Percentiles rank a stretch among this genome's conserved stretches.
These are phyloP conservation scores for Boechera divaricarpa DNA, from an alignment of 345 rosid species.

Conservation along the genomic window DNA sequence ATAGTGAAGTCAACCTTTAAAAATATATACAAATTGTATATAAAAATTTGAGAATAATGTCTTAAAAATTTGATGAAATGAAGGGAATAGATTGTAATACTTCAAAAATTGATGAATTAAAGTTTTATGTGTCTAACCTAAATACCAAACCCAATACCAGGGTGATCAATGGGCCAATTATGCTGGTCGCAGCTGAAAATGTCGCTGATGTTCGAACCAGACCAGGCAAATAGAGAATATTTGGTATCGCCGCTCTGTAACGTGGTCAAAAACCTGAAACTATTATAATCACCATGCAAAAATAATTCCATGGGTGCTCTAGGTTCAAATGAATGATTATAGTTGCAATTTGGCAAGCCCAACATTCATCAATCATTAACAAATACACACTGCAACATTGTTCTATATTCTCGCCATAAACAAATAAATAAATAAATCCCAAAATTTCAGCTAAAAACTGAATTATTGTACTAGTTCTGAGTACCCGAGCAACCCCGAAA, in stretches of 20 bases:
- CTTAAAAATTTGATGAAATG: neutral
- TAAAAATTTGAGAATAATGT: no score
- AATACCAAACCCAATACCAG: slow-evolving; percentile 51
- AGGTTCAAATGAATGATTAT: neutral
- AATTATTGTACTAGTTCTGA: neutral
- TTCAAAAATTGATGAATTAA: neutral
- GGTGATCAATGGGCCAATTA: slow-evolving; percentile 58
- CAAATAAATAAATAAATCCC: neutral
- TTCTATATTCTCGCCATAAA: neutral
- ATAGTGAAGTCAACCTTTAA: no score
- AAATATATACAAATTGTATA: no score
- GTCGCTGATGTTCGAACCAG: slow-evolving; percentile 59
- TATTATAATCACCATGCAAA: slow-evolving; percentile 3
- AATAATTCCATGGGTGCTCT: neutral
- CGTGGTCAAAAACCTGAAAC: slow-evolving; percentile 3
- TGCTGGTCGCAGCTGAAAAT: slow-evolving; percentile 51
- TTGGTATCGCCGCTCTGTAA: slow-evolving; percentile 44
- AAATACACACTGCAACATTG: neutral
- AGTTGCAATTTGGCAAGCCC: neutral
- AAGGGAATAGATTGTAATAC: no score
- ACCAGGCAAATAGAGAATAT: slow-evolving; percentile 50
- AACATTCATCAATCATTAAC: neutral
- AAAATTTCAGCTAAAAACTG: neutral
- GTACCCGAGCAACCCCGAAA: slow-evolving; percentile 63
- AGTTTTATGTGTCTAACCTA: slow-evolving; percentile 43